Conservation (phyloP, 352 stramenopile species). For the Phytophthora rubi region DNA sequence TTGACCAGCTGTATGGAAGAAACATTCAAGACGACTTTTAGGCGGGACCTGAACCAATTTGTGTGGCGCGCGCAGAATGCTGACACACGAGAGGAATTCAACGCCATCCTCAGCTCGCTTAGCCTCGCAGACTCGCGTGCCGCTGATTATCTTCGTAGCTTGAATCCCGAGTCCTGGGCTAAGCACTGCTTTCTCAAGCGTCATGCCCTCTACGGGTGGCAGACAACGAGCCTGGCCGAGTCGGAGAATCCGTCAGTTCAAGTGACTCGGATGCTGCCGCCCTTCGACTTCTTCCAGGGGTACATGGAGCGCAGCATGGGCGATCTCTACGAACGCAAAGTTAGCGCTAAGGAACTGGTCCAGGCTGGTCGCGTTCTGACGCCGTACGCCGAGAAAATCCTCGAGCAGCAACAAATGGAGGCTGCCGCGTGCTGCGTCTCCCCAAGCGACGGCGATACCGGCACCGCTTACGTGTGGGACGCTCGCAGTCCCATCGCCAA, state of each 20-base stretch:
- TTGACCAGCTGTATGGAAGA: slow-evolving; percentile 40
- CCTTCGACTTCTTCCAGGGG: slow-evolving; percentile 53
- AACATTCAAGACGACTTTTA: slow-evolving; percentile 38
- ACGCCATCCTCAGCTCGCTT: slow-evolving; percentile 30
- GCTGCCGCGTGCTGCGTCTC: slow-evolving; percentile 44
- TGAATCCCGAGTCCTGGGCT: slow-evolving; percentile 43
- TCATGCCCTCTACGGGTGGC: slow-evolving; percentile 46
- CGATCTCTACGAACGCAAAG: slow-evolving; percentile 47
- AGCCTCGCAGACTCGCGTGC: slow-evolving; percentile 22
- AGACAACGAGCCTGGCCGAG: slow-evolving; percentile 39
- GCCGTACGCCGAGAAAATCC: slow-evolving; percentile 39
- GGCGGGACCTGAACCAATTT: slow-evolving; percentile 25
- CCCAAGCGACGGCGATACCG: slow-evolving; percentile 46
- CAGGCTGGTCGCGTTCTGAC: slow-evolving; percentile 37
- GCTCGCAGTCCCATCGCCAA: slow-evolving; percentile 32
- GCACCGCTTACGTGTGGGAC: slow-evolving; percentile 50
- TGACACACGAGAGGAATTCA: slow-evolving; percentile 42
- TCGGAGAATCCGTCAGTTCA: slow-evolving; percentile 26
- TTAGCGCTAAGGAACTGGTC: slow-evolving; percentile 39
- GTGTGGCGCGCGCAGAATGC: slow-evolving; percentile 41
- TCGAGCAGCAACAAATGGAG: slow-evolving; percentile 41
- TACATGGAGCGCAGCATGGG: slow-evolving; percentile 61
- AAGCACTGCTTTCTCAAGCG: slow-evolving; percentile 48
- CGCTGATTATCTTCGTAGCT: slow-evolving; percentile 27
- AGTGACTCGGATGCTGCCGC: slow-evolving; percentile 32